Percentiles rank a stretch among this genome's conserved stretches.
phyloP scores from a whole-genome alignment of 1,284 basidiomycete species.

The Cryptococcus hybrid region DNA sequence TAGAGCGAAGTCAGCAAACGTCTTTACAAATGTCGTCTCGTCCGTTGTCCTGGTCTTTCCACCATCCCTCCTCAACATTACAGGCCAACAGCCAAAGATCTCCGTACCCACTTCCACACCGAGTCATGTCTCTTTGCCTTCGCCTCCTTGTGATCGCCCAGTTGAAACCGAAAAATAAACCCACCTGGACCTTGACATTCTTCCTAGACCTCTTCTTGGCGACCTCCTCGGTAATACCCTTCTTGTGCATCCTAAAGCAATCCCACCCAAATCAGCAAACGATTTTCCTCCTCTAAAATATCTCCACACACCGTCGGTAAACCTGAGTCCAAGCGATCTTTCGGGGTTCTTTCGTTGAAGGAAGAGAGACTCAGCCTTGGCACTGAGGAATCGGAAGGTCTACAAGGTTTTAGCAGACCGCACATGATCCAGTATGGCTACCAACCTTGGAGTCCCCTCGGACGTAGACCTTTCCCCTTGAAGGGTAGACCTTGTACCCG shows the following conservation, averaged over 20 bases:
- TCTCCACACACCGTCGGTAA: slow-evolving; percentile 63
- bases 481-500: slow-evolving; percentile 93
- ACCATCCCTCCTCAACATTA: not conserved
- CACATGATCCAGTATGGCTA: slow-evolving; percentile 8
- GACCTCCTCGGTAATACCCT: slow-evolving; percentile 98
- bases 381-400: slow-evolving; percentile 88
- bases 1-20: slow-evolving; percentile 41
- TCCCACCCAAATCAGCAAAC: slow-evolving; percentile 1
- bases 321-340: slow-evolving; percentile 99
- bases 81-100: too few relatives aligned
- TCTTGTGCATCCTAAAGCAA: slow-evolving; percentile 85
- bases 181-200: slow-evolving; percentile 82
- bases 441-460: slow-evolving; percentile 93
- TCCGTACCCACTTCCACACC: not conserved
- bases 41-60: not conserved
- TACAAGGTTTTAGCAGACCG: slow-evolving; percentile 36
- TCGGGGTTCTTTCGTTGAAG: slow-evolving; percentile 98
- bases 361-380: slow-evolving; percentile 96
- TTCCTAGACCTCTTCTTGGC: slow-evolving; percentile 98
- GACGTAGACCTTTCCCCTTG: slow-evolving; percentile 93
- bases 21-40: not conserved
- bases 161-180: slow-evolving; percentile 11
- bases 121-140: too few relatives aligned
- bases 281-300: too few relatives aligned
- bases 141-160: not conserved